Conservation (phyloP, 2,329 filamentous ascomycete genomes). For the Colletotrichum sp. region DNA sequence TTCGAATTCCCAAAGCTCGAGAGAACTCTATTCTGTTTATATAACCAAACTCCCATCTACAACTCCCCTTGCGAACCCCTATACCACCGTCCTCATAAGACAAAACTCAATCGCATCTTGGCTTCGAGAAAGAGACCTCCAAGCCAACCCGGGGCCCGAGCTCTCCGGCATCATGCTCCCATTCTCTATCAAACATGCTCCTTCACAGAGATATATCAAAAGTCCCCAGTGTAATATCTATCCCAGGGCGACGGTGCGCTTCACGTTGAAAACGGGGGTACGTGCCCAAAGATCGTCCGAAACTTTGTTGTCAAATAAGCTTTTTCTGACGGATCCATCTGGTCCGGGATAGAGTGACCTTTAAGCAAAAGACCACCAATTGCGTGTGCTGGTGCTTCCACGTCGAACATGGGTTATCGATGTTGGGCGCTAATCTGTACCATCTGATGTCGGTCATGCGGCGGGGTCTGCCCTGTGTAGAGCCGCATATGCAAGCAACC, state of each 20-base stretch:
- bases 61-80: background rate
- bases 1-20: background rate
- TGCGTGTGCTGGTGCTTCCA: background rate
- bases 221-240: background rate
- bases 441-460: background rate
- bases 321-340: background rate
- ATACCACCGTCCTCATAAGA: background rate
- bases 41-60: background rate
- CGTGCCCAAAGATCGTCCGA: background rate
- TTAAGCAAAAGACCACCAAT: background rate
- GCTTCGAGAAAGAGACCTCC: background rate
- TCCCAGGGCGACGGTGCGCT: conserved; percentile 1
- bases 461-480: background rate
- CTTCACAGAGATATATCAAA: background rate
- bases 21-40: conserved; percentile 4
- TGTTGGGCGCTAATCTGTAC: background rate
- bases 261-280: background rate
- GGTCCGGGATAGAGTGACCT: background rate
- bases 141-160: background rate
- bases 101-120: background rate
- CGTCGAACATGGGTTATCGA: background rate
- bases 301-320: background rate
- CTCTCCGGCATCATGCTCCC: background rate
- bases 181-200: background rate
- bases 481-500: background rate